Evolutionary conservation across 257 asterid genomes (phyloP).

Genomic region (Nicotiana noctiflora): DNA sequence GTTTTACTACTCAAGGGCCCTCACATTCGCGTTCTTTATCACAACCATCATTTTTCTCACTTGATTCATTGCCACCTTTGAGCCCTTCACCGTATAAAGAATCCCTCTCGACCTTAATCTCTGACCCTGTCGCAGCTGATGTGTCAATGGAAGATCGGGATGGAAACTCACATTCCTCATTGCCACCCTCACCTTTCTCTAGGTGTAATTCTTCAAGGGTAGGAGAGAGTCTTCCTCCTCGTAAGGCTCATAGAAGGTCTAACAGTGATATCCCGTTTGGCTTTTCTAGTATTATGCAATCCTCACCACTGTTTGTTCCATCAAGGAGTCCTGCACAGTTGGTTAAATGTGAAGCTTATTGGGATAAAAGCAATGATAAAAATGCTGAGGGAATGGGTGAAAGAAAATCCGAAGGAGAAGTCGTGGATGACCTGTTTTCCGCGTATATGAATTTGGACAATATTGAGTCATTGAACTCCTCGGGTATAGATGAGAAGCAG

Average conservation of each 20-base stretch:
- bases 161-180: constrained; percentile 34
- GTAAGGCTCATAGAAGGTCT: constrained; percentile 55
- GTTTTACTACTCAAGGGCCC: constrained; percentile 39
- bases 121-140: constrained; percentile 37
- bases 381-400: constrained; percentile 61
- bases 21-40: constrained; percentile 68
- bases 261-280: constrained; percentile 60
- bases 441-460: constrained; percentile 54
- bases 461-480: constrained; percentile 49
- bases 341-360: constrained; percentile 54
- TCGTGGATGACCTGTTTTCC: constrained; percentile 48
- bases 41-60: constrained; percentile 63
- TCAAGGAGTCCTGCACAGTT: constrained; percentile 49
- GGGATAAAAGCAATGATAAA: constrained; percentile 51
- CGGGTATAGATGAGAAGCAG: constrained; percentile 66
- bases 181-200: constrained; percentile 65
- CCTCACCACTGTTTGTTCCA: constrained; percentile 47
- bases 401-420: constrained; percentile 50
- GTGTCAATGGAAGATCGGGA: constrained; percentile 65
- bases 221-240: constrained; percentile 61
- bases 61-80: constrained; percentile 77
- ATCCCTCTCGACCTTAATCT: constrained; percentile 21
- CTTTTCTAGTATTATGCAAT: constrained; percentile 37
- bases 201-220: constrained; percentile 36
- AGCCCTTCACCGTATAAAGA: constrained; percentile 71